Evolutionary conservation across 768 basidiomycete species (phyloP).

Genomic region (Macrolepiota fuliginosa): DNA sequence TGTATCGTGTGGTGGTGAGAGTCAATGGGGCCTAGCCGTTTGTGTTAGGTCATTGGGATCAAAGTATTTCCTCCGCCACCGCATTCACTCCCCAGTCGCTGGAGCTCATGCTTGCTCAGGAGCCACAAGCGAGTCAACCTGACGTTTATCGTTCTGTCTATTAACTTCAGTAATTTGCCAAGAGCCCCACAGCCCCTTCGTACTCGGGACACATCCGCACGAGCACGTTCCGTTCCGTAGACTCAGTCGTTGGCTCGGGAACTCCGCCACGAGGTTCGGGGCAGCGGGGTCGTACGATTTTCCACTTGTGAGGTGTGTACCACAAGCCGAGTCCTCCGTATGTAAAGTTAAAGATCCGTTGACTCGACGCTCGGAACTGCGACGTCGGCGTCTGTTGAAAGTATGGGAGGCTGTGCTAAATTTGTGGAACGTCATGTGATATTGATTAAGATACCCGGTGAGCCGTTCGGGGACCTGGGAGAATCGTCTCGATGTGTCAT

Average conservation of each 20-base stretch:
- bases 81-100: background rate
- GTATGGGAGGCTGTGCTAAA: constrained; percentile 1
- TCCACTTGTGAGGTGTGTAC: background rate
- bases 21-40: too few relatives aligned
- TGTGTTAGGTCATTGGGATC: background rate
- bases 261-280: background rate
- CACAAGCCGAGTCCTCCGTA: too few relatives aligned
- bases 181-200: constrained; percentile 1
- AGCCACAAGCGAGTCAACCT: background rate
- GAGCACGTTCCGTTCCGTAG: constrained; percentile 1
- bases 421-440: background rate
- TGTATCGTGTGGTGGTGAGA: background rate
- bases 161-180: background rate
- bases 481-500: background rate
- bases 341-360: background rate
- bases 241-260: constrained; percentile 10
- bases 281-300: background rate
- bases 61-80: background rate
- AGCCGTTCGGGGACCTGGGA: background rate
- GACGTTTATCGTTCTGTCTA: background rate
- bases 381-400: background rate
- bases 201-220: background rate
- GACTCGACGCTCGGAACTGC: background rate
- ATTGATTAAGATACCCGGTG: background rate
- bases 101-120: background rate